Evolutionary conservation across 2,329 filamentous ascomycete genomes (phyloP).

Genomic region (Fusarium musae): DNA sequence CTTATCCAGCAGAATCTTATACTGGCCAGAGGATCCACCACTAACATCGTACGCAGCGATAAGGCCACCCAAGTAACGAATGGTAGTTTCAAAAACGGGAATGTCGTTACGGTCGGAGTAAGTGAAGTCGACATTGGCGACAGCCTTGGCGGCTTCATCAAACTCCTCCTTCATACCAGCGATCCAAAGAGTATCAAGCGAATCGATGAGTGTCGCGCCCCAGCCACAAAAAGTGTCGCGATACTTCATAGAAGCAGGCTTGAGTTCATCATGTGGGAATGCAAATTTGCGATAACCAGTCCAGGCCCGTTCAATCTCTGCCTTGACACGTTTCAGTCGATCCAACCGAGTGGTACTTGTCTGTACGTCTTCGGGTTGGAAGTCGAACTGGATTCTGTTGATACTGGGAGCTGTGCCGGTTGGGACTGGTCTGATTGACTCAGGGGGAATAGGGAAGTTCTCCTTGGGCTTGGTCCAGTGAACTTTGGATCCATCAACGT

Average conservation of each 20-base stretch:
- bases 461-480: slow-evolving; percentile 82
- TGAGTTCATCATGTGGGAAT: slow-evolving; percentile 88
- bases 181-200: slow-evolving; percentile 86
- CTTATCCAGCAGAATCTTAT: slow-evolving; percentile 78
- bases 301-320: slow-evolving; percentile 84
- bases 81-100: slow-evolving; percentile 92
- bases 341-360: slow-evolving; percentile 71
- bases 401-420: slow-evolving; percentile 75
- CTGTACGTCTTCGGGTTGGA: slow-evolving; percentile 71
- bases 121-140: slow-evolving; percentile 85
- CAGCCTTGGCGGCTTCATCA: slow-evolving; percentile 76
- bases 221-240: slow-evolving; percentile 91
- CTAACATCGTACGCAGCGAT: slow-evolving; percentile 89
- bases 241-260: slow-evolving; percentile 73
- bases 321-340: slow-evolving; percentile 74
- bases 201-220: slow-evolving; percentile 88
- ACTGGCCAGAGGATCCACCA: slow-evolving; percentile 64
- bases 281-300: slow-evolving; percentile 81
- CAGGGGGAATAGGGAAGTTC: slow-evolving; percentile 78
- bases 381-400: slow-evolving; percentile 80
- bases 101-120: slow-evolving; percentile 74
- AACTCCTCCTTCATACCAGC: slow-evolving; percentile 84
- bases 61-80: slow-evolving; percentile 89
- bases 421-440: slow-evolving; percentile 80
- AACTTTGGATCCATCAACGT: slow-evolving; percentile 48